Percentiles rank a stretch among this genome's conserved stretches.
Conservation (phyloP, 176 grass and related monocot species). For the Pharus latifolius region DNA sequence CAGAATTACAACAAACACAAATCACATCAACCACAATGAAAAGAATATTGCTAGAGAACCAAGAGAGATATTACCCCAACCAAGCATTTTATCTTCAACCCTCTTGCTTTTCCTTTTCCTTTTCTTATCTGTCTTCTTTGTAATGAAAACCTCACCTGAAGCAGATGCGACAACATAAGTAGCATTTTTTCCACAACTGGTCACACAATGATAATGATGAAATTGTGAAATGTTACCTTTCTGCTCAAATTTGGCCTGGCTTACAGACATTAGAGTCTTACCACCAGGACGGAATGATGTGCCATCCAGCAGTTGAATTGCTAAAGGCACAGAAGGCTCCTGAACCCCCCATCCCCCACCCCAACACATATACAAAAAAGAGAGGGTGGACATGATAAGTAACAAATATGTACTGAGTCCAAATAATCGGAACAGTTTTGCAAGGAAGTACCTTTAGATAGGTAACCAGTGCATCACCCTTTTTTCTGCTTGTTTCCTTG, state of each 20-base stretch:
- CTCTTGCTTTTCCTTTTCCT: slow-evolving; percentile 90
- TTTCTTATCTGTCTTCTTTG: slow-evolving; percentile 77
- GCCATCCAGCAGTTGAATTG: slow-evolving; percentile 76
- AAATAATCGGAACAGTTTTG: not conserved
- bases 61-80: slow-evolving; percentile 71
- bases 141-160: slow-evolving; percentile 66
- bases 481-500: slow-evolving; percentile 74
- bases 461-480: slow-evolving; percentile 82
- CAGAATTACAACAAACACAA: not conserved
- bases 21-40: slow-evolving; percentile 5
- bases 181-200: not conserved
- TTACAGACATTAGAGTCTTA: slow-evolving; percentile 76
- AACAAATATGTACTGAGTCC: not conserved
- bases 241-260: slow-evolving; percentile 71
- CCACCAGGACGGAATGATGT: slow-evolving; percentile 72
- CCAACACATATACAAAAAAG: slow-evolving; percentile 9
- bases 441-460: slow-evolving; percentile 63
- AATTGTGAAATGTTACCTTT: slow-evolving; percentile 47
- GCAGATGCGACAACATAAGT: slow-evolving; percentile 7
- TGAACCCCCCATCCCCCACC: no score
- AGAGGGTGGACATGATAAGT: not conserved
- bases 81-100: slow-evolving; percentile 87
- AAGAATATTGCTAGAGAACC: not conserved
- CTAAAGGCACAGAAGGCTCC: slow-evolving; percentile 90
- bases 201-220: not conserved